phyloP scores from a whole-genome alignment of 257 asterid species.

The Solanum corneliomulleri region DNA sequence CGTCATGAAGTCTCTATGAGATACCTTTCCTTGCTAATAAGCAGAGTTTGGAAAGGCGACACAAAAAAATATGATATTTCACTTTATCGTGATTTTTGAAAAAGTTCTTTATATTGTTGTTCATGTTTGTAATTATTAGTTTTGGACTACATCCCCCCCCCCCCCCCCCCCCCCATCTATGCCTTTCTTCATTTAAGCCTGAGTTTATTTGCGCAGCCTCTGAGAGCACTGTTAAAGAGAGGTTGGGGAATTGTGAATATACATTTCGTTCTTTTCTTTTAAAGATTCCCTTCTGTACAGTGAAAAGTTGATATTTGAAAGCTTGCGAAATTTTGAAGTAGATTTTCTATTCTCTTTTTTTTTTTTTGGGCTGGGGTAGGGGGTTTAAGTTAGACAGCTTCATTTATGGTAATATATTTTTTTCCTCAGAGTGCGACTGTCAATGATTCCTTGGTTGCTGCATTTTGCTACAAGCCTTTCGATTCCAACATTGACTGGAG shows the following conservation, averaged over 20 bases:
- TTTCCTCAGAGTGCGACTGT: conserved; percentile 73
- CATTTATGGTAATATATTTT: conserved; percentile 2
- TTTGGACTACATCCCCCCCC: not conserved
- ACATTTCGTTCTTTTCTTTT: not conserved
- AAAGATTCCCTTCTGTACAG: not conserved
- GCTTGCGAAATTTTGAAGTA: not conserved
- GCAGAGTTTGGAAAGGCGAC: not conserved
- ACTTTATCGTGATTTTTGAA: not conserved
- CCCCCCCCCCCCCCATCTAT: not conserved
- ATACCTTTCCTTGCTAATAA: not conserved
- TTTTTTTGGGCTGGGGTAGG: not conserved
- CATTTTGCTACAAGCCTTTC: conserved; percentile 81
- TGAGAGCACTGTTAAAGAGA: not conserved
- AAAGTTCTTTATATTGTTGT: not conserved
- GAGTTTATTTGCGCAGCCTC: not conserved
- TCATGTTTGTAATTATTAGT: not conserved
- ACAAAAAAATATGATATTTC: not conserved
- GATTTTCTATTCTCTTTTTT: not conserved
- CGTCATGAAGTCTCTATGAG: not conserved
- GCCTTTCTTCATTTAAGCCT: not conserved
- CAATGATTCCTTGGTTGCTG: conserved; percentile 72
- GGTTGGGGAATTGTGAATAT: not conserved
- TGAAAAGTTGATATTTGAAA: not conserved
- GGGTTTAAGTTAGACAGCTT: not conserved
- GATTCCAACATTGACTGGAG: conserved; percentile 89